Base-by-base conservation (phyloP, 164 flowering plant genomes). In the Tetracentron sinense region DNA sequence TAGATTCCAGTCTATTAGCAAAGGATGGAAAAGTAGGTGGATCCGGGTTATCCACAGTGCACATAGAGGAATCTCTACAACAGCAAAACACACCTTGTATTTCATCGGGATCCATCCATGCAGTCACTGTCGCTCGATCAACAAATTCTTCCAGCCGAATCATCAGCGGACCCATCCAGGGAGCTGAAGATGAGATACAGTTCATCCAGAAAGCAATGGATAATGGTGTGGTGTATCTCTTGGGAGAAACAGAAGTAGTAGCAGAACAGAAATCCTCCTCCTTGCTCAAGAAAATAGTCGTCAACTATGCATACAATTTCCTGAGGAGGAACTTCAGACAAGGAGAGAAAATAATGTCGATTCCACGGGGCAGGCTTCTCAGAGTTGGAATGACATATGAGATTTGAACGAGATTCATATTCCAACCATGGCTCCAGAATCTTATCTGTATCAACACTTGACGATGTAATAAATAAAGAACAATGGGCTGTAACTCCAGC, bases 321-420 rank as follows among this genome's bases (percentile, higher is more conserved):
- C 35, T 88, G 56, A 74, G 83, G 71, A 86, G 74, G 54, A 88
- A 85, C 69, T 78, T 79, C 74, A 76, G 91, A 63, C 74, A 82
- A 72, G 85, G 83, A 8, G 86, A 80, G 42, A 76, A 77, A 56
- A 51, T 74, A 0, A 42, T 86, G 74, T 78, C 63, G 4, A 80
- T 90, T n/a, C 97, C 97, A 15, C 60, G 58, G 10, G 55, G 59
- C 17, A 79, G 77, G 71, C 77, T 90, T 58, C 83, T 90, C 27
- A 74, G 76, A 68, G 97, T 90, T 51, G 97, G 97, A 54, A 85
- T 87, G 92, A 79, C 85, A 15, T 87, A 84, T 35, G 94, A 90
- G 69, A 71, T 86, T 56, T 77, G 61, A 66, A 58, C 7, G 12
- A 52, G 47, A 42, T 4, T 23, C 44, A 38, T 4, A 12, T 38